Evolutionary conservation across 78 protist species (phyloP).

Genomic region (Neovahlkampfia damariscottae): DNA sequence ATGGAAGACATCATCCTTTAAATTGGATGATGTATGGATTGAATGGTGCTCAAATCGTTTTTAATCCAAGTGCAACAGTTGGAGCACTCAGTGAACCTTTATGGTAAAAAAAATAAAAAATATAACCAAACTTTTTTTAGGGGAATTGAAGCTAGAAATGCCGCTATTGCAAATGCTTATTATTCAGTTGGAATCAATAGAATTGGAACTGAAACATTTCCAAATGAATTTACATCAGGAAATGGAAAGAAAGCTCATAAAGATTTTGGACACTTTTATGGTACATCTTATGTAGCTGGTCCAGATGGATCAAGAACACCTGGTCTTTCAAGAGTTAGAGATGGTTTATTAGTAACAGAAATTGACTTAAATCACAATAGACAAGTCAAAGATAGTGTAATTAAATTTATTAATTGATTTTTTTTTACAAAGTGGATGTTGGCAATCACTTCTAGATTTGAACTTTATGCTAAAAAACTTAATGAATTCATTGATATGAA

Average conservation of each 20-base stretch:
- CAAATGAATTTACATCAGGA: slow-evolving; percentile 79
- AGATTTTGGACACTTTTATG: slow-evolving; percentile 93
- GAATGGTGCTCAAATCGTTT: slow-evolving; percentile 85
- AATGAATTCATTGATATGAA: too few species aligned
- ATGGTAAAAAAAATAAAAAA: too few species aligned
- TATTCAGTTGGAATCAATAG: slow-evolving; percentile 75
- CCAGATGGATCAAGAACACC: slow-evolving; percentile 78
- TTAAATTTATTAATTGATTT: too few species aligned
- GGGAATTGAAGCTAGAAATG: slow-evolving; percentile 79
- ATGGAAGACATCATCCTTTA: slow-evolving; percentile 87
- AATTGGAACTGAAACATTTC: slow-evolving; percentile 80
- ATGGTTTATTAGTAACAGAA: slow-evolving; percentile 77
- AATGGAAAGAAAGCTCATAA: slow-evolving; percentile 83
- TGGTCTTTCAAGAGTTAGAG: slow-evolving; percentile 62
- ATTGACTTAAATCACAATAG: slow-evolving; percentile 77
- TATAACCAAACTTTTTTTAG: too few species aligned
- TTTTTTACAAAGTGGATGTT: too few species aligned
- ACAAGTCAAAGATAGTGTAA: slow-evolving; percentile 78
- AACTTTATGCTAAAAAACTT: too few species aligned
- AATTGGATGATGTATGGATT: slow-evolving; percentile 74
- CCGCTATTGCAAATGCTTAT: slow-evolving; percentile 61
- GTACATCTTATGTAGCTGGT: slow-evolving; percentile 67
- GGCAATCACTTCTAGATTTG: too few species aligned
- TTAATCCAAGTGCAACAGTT: slow-evolving; percentile 87
- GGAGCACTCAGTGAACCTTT: slow-evolving; percentile 77